Evolutionary conservation across 2,329 filamentous ascomycete genomes (phyloP).

Genomic region (Nemania diffusa): DNA sequence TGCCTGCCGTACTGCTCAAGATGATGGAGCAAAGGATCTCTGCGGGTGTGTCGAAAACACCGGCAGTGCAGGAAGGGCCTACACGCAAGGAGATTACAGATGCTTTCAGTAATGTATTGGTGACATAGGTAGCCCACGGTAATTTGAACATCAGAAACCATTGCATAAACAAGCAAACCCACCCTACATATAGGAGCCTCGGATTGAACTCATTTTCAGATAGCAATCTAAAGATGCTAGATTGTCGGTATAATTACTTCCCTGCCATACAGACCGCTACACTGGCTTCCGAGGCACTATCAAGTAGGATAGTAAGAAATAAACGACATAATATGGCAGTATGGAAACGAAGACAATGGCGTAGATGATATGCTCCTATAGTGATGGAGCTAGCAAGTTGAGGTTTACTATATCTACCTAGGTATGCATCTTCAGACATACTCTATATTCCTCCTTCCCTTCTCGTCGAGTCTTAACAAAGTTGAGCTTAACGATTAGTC

Average conservation of each 20-base stretch:
- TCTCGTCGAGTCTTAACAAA: no score
- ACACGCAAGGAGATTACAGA: constrained; percentile 64
- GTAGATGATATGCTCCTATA: background rate
- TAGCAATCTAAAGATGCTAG: background rate
- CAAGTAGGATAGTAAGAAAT: background rate
- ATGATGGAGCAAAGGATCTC: constrained; percentile 87
- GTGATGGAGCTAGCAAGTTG: background rate
- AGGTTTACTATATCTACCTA: background rate
- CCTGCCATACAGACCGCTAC: background rate
- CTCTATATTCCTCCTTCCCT: no score
- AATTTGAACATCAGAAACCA: constrained; percentile 32
- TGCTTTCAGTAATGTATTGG: constrained; percentile 67
- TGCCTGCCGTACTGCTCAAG: constrained; percentile 82
- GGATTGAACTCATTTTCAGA: constrained; percentile 4
- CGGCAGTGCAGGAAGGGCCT: constrained; percentile 55
- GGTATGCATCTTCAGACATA: no score
- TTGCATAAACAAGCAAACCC: constrained; percentile 30
- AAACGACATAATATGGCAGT: constrained; percentile 1
- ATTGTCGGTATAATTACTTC: background rate
- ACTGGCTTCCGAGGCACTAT: background rate
- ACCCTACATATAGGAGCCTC: constrained; percentile 1
- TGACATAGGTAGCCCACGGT: constrained; percentile 48
- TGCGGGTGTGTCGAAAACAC: constrained; percentile 57
- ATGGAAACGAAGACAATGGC: background rate
- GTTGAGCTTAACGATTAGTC: background rate